These are phyloP conservation scores for Clavaria fumosa DNA, from an alignment of 768 basidiomycete species.

Conservation along the genomic window DNA sequence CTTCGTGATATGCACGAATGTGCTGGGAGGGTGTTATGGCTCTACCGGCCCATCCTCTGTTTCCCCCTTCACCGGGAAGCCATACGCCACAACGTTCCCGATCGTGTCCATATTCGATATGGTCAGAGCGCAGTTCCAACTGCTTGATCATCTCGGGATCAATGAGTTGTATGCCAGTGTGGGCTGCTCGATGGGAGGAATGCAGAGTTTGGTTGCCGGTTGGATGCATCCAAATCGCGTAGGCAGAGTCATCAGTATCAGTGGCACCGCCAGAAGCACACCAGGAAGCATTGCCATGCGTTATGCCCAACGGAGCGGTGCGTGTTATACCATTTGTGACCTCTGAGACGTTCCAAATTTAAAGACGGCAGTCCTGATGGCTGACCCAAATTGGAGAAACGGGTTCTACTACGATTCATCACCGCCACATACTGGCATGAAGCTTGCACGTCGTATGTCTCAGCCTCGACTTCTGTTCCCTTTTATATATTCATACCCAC, in stretches of 20 bases:
- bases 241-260: conserved; percentile 83
- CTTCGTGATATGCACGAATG: conserved; percentile 93
- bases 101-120: conserved; percentile 92
- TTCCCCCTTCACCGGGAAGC: conserved; percentile 48
- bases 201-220: conserved; percentile 94
- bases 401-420: conserved; percentile 93
- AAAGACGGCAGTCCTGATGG: conserved; percentile 74
- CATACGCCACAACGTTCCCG: conserved; percentile 86
- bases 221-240: conserved; percentile 86
- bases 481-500: conserved; percentile 2
- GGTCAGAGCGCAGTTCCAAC: conserved; percentile 81
- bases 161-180: conserved; percentile 84
- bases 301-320: conserved; percentile 91
- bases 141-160: conserved; percentile 76
- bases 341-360: background rate
- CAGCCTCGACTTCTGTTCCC: conserved; percentile 1
- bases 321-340: conserved; percentile 15
- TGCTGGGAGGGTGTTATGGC: conserved; percentile 94
- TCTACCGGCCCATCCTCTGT: conserved; percentile 87
- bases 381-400: conserved; percentile 98
- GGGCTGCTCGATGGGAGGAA: conserved; percentile 93
- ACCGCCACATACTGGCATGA: conserved; percentile 98
- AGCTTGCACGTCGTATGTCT: conserved; percentile 76
- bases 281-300: conserved; percentile 92
- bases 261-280: conserved; percentile 84